Conservation (phyloP, 1,284 basidiomycete species). For the Golubevia pallescens region DNA sequence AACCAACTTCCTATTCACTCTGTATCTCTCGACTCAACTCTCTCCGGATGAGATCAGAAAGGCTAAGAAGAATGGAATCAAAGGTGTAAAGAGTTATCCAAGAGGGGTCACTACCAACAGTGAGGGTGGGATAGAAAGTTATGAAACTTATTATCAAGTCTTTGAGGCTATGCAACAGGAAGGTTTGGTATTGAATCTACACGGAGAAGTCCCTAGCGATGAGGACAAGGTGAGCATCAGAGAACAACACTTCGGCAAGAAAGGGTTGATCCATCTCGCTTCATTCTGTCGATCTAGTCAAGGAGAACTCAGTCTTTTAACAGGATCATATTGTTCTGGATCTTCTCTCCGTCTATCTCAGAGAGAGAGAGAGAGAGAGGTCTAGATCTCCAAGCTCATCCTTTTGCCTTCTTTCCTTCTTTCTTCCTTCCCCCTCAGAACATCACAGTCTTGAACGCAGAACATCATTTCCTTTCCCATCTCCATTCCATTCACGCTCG, state of each 20-base stretch:
- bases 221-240: conserved; percentile 71
- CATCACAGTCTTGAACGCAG: conserved; percentile 91
- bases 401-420: conserved; percentile 1
- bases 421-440: conserved; percentile 69
- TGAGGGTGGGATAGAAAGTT: conserved; percentile 94
- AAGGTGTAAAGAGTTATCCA: conserved; percentile 67
- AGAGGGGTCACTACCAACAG: conserved; percentile 98
- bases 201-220: conserved; percentile 96
- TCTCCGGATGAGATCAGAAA: conserved; percentile 89
- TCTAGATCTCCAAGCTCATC: conserved; percentile 1
- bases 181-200: conserved; percentile 92
- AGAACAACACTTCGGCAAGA: neutral
- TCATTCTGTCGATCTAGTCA: neutral
- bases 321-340: neutral
- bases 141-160: conserved; percentile 90
- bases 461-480: conserved; percentile 87
- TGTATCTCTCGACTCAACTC: conserved; percentile 89
- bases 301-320: too few relatives aligned
- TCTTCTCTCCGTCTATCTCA: neutral
- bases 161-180: conserved; percentile 94
- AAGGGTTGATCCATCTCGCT: too few relatives aligned
- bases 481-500: conserved; percentile 79
- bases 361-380: neutral
- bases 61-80: conserved; percentile 83
- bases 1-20: conserved; percentile 90